These are phyloP conservation scores for Austroboletus olivaceoglutinosus DNA, from an alignment of 1,284 basidiomycete genomes.

Conservation along the genomic window DNA sequence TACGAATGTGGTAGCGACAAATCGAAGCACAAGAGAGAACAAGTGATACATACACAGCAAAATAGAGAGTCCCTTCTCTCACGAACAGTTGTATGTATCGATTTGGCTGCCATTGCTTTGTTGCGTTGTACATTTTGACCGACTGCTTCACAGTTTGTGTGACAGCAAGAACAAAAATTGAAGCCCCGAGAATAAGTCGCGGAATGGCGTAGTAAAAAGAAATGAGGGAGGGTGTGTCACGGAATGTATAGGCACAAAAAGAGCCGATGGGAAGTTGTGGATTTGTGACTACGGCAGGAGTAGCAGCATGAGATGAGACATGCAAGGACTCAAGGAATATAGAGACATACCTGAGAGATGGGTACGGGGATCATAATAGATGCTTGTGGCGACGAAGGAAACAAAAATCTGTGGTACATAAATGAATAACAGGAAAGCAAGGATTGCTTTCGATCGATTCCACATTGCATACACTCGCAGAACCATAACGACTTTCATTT, in stretches of 20 bases:
- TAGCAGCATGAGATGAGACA: not conserved
- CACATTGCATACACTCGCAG: not conserved
- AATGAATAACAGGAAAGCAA: not conserved
- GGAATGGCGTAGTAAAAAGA: not conserved
- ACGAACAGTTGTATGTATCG: not conserved
- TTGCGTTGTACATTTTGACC: not conserved
- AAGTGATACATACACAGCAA: not conserved
- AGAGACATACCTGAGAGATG: not conserved
- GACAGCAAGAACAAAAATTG: not conserved
- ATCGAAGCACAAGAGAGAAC: not conserved
- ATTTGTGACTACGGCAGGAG: not conserved
- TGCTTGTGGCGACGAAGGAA: not conserved
- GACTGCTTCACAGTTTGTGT: not conserved
- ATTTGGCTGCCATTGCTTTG: not conserved
- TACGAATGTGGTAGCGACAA: no score
- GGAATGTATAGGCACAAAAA: not conserved
- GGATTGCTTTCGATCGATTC: not conserved
- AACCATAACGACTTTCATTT: not conserved
- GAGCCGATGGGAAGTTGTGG: not conserved
- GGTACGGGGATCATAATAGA: not conserved
- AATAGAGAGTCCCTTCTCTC: not conserved
- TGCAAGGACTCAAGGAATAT: not conserved
- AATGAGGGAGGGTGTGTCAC: not conserved
- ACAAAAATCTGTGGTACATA: not conserved
- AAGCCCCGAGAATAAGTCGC: not conserved